Evolutionary conservation across 768 basidiomycete genomes (phyloP).

Genomic region (Russula dissimulans): DNA sequence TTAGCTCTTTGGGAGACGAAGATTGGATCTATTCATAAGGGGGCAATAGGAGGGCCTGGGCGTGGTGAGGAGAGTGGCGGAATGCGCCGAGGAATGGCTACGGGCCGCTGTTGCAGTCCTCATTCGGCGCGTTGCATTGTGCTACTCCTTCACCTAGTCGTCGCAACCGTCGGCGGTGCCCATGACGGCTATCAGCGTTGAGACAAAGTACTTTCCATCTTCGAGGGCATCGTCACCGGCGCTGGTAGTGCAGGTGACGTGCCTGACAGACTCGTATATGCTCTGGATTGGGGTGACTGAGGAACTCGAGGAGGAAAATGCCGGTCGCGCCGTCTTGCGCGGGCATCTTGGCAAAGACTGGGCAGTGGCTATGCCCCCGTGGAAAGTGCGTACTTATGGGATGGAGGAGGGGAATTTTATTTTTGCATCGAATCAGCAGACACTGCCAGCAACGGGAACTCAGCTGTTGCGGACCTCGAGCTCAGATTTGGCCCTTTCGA

Average conservation of each 20-base stretch:
- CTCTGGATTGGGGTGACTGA: conserved; percentile 68
- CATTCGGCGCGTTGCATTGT: neutral
- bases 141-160: neutral
- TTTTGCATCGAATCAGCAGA: neutral
- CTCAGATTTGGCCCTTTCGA: conserved; percentile 56
- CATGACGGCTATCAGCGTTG: conserved; percentile 31
- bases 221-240: conserved; percentile 44
- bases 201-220: conserved; percentile 41
- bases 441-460: conserved; percentile 34
- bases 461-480: conserved; percentile 52
- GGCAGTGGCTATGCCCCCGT: conserved; percentile 73
- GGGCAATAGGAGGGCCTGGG: neutral
- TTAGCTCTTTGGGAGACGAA: too few relatives aligned
- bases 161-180: neutral
- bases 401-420: neutral
- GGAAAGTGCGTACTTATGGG: conserved; percentile 24
- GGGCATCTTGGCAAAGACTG: conserved; percentile 66
- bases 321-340: conserved; percentile 31
- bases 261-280: conserved; percentile 69
- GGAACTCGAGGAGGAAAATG: conserved; percentile 27
- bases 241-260: conserved; percentile 57
- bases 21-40: neutral
- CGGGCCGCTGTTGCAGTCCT: conserved; percentile 1
- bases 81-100: neutral
- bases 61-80: neutral